Evolutionary conservation across 2,329 filamentous ascomycete species (phyloP), one percentile per base, ranked within the genome.

Genomic region (Pyrenochaeta sp.): DNA sequence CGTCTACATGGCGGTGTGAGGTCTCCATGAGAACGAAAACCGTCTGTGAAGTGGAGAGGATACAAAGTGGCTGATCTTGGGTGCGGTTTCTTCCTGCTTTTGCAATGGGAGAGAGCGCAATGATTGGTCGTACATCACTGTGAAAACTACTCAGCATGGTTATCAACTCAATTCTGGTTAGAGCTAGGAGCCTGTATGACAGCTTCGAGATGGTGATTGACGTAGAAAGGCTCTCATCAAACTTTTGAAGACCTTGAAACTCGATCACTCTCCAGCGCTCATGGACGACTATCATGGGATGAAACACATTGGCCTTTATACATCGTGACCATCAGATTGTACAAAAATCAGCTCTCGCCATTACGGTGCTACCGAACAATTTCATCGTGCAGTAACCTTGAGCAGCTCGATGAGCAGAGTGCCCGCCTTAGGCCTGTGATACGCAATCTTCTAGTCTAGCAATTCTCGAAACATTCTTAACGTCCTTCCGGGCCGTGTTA

Each of bases 1-100:
- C 69, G 66, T 73, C 72, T 66, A 60, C 59, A 67, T 30, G 72
- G 68, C 65, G 74, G 65, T 75, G 71, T 57, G 75, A 74, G 73
- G 75, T 78, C 61, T 80, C 82, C 78, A 85, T 84, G 83, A 85
- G 79, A 80, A 82, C 76, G 83, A 83, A 84, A 84, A 84, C 83
- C 83, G 83, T 84, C 82, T 79, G 80, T 77, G 79, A 81, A 83
- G 84, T 84, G 83, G 78, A 85, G 83, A 84, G 66, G 67, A 77
- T 80, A 73, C 57, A 66, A 60, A 73, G 64, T 69, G 77, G 78
- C 81, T 76, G 82, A 81, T 85, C 82, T 84, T 85, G 83, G 83
- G 83, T 85, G 83, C 83, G 83, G 82, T 84, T 80, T 78, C 82
- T 83, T 73, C 71, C 77, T 69, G 74, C 75, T 74, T 78, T 77